Percentiles rank a stretch among this genome's conserved stretches.
These are phyloP conservation scores for Lathyrus tuberosus DNA, from an alignment of 306 rosid species.

Conservation along the genomic window DNA sequence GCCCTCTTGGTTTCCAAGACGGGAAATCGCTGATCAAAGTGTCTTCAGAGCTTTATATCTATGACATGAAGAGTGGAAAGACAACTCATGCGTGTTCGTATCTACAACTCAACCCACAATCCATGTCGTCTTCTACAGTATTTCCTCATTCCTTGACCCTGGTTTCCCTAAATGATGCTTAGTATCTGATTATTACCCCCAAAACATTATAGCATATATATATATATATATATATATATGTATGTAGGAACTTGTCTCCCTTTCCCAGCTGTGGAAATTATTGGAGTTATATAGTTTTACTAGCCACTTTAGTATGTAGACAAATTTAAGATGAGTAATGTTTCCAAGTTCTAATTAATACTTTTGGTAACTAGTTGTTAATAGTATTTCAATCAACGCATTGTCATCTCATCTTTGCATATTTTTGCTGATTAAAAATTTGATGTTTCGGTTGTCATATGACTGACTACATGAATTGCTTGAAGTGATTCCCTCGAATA, in stretches of 20 bases:
- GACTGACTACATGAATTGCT: background rate
- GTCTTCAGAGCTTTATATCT: slow-evolving; percentile 39
- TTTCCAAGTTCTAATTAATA: background rate
- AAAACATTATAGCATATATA: background rate
- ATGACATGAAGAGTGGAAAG: slow-evolving; percentile 42
- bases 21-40: slow-evolving; percentile 58
- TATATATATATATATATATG: background rate
- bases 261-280: background rate
- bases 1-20: slow-evolving; percentile 57
- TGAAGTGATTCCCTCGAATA: background rate
- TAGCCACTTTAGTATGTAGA: background rate
- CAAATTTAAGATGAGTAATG: background rate
- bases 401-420: background rate
- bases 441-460: background rate
- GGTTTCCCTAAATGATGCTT: slow-evolving; percentile 44
- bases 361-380: background rate
- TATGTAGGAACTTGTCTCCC: background rate
- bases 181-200: background rate
- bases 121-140: slow-evolving; percentile 44
- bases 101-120: slow-evolving; percentile 44
- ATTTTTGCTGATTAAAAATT: background rate
- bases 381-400: background rate
- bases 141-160: slow-evolving; percentile 57
- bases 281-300: background rate
- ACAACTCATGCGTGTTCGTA: slow-evolving; percentile 42